These are phyloP conservation scores for Suhomyces sp. DNA, from an alignment of 805 yeast genomes.

Conservation along the genomic window DNA sequence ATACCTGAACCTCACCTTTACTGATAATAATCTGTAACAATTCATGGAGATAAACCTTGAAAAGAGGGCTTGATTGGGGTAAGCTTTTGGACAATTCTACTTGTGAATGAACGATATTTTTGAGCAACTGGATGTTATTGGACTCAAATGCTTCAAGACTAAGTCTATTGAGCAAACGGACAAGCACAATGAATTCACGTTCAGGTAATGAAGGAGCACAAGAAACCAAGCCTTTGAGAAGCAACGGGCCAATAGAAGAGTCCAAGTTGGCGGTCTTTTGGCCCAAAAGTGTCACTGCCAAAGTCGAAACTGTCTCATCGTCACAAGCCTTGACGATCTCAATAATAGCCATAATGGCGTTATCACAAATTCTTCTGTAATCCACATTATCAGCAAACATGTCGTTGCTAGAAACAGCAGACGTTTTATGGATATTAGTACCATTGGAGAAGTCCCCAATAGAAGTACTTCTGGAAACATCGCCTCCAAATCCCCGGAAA, in stretches of 20 bases:
- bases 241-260: conserved; percentile 50
- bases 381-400: conserved; percentile 26
- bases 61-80: conserved; percentile 43
- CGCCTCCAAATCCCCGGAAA: not conserved
- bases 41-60: conserved; percentile 56
- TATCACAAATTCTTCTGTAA: conserved; percentile 47
- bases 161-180: conserved; percentile 54
- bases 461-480: conserved; percentile 11
- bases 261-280: conserved; percentile 62
- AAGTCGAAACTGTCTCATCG: conserved; percentile 69
- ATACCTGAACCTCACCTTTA: conserved; percentile 73
- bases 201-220: conserved; percentile 61
- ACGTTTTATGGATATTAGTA: not conserved
- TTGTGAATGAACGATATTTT: conserved; percentile 51
- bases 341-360: conserved; percentile 66
- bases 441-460: conserved; percentile 1
- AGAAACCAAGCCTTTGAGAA: conserved; percentile 60
- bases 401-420: not conserved
- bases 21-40: conserved; percentile 64
- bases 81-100: conserved; percentile 42
- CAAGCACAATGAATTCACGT: conserved; percentile 63
- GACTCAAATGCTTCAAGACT: conserved; percentile 43
- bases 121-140: conserved; percentile 35
- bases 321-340: conserved; percentile 64
- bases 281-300: conserved; percentile 76